These are phyloP conservation scores for Smittium culicis DNA, from an alignment of 371 early-diverging fungal species.

Conservation along the genomic window DNA sequence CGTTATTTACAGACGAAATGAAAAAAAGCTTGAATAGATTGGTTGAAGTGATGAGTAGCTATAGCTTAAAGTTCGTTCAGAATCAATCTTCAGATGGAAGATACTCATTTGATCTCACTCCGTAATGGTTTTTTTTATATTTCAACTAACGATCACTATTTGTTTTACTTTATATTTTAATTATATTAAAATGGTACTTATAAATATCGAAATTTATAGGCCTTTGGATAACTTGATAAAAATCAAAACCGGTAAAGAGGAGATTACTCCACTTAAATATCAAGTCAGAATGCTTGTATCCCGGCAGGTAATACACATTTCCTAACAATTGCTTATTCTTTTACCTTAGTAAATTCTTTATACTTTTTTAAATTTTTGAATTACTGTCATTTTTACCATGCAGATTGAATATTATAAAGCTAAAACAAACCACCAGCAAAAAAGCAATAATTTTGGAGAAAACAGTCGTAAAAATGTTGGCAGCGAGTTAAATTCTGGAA, in stretches of 20 bases:
- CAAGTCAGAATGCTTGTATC: neutral
- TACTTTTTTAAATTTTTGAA: no score
- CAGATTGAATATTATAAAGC: constrained; percentile 9
- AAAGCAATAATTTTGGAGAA: constrained; percentile 12
- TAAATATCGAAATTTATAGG: constrained; percentile 3
- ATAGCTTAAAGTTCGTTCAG: constrained; percentile 2
- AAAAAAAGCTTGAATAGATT: constrained; percentile 4
- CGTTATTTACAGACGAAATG: constrained; percentile 8
- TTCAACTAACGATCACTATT: neutral
- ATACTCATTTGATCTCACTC: constrained; percentile 5
- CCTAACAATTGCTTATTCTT: no score
- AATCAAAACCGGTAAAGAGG: no score
- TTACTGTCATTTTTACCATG: no score
- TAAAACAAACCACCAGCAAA: constrained; percentile 7
- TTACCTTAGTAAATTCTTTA: no score
- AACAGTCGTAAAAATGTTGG: no score
- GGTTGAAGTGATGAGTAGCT: constrained; percentile 3
- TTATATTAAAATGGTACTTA: neutral
- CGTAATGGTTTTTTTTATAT: constrained; percentile 4
- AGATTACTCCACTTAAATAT: neutral
- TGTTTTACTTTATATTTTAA: neutral
- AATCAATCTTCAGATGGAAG: neutral
- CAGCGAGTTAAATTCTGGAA: no score
- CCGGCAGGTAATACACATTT: constrained; percentile 1
- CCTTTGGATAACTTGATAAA: neutral